A percentile compares a stretch with the other conserved stretches of the same genome.
phyloP scores from a whole-genome alignment of 2,329 filamentous ascomycete species.

The Venturiaceae sp. region DNA sequence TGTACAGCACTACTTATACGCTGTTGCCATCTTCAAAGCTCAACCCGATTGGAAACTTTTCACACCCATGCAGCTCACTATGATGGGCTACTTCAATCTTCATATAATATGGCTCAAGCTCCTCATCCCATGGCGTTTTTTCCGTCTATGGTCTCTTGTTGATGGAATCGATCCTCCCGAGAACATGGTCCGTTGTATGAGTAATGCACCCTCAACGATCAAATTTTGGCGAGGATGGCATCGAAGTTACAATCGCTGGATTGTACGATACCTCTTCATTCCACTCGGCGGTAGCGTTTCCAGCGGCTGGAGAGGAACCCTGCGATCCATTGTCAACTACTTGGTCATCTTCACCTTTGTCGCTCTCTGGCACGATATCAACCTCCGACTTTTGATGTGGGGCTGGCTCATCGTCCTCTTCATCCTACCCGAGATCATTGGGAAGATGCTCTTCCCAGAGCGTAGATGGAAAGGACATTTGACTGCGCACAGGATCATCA shows the following conservation, averaged over 20 bases:
- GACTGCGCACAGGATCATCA: constrained; percentile 68
- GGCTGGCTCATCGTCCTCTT: constrained; percentile 95
- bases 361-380: constrained; percentile 95
- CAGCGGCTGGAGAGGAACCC: constrained; percentile 29
- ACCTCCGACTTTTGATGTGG: constrained; percentile 84
- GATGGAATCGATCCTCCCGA: constrained; percentile 93
- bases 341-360: constrained; percentile 91
- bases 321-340: constrained; percentile 62
- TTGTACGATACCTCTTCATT: constrained; percentile 87
- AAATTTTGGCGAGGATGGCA: constrained; percentile 98
- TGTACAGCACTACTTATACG: constrained; percentile 84
- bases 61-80: constrained; percentile 74
- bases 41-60: constrained; percentile 73
- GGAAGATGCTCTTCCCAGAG: constrained; percentile 57
- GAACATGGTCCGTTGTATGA: constrained; percentile 97
- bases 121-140: constrained; percentile 93
- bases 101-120: constrained; percentile 98
- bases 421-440: constrained; percentile 71
- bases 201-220: constrained; percentile 82
- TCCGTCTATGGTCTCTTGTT: constrained; percentile 87
- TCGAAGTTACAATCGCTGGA: constrained; percentile 88
- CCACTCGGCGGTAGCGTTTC: constrained; percentile 64
- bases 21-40: constrained; percentile 80
- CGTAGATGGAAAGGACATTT: constrained; percentile 60
- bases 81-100: constrained; percentile 92